Evolutionary conservation across 352 stramenopile species (phyloP).

Genomic region (Albugo laibachii): DNA sequence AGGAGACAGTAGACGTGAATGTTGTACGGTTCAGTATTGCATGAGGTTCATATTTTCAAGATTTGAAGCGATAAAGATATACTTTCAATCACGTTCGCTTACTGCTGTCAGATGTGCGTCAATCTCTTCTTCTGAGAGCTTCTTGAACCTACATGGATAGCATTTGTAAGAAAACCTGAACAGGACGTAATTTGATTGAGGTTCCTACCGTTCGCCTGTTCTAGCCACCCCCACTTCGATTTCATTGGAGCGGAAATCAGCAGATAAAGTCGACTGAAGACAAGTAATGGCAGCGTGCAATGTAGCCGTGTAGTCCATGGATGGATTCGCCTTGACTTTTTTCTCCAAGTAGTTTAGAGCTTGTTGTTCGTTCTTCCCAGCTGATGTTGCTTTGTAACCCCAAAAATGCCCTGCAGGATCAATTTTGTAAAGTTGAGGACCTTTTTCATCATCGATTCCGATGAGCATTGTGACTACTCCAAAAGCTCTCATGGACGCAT

Average conservation of each 20-base stretch:
- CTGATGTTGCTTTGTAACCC: constrained; percentile 85
- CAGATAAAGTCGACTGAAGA: constrained; percentile 92
- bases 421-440: constrained; percentile 94
- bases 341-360: constrained; percentile 99
- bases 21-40: no score
- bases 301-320: constrained; percentile 85
- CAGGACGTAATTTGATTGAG: constrained; percentile 12
- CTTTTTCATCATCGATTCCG: constrained; percentile 95
- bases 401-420: constrained; percentile 97
- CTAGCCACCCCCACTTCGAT: constrained; percentile 78
- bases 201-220: constrained; percentile 28
- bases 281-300: constrained; percentile 94
- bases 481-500: constrained; percentile 89
- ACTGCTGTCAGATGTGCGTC: constrained; percentile 96
- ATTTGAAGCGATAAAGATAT: no score
- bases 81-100: constrained; percentile 81
- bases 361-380: constrained; percentile 95
- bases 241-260: constrained; percentile 95
- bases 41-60: no score
- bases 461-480: constrained; percentile 92
- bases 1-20: no score
- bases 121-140: constrained; percentile 93
- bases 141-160: constrained; percentile 51
- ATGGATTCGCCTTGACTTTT: constrained; percentile 83
- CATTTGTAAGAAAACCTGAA: constrained; percentile 3